These are phyloP conservation scores for Zostera marina DNA, from an alignment of 116 monocot genomes.

Conservation along the genomic window DNA sequence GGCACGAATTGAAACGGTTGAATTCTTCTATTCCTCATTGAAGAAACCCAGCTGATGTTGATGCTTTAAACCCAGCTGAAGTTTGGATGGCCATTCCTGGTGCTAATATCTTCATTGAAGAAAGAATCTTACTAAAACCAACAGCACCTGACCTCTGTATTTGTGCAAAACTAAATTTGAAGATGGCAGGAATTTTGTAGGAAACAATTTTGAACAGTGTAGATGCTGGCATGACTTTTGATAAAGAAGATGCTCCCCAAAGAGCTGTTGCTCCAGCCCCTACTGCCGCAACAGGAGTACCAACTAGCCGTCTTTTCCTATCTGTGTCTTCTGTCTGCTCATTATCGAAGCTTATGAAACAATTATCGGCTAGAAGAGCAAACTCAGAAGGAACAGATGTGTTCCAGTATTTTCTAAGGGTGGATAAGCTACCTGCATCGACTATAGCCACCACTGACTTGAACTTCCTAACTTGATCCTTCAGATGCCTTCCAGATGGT, in stretches of 20 bases:
- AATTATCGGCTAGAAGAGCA: constrained; percentile 23
- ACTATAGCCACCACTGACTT: constrained; percentile 74
- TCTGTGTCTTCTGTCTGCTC: constrained; percentile 14
- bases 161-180: constrained; percentile 44
- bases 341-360: constrained; percentile 15
- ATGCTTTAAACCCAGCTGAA: constrained; percentile 26
- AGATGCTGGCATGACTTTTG: constrained; percentile 57
- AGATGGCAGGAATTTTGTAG: constrained; percentile 40
- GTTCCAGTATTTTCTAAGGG: constrained; percentile 74
- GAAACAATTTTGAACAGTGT: constrained; percentile 56
- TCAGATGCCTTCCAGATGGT: too few species aligned
- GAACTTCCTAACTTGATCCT: constrained; percentile 37
- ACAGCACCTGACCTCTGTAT: constrained; percentile 48
- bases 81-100: constrained; percentile 30
- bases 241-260: constrained; percentile 65
- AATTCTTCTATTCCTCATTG: constrained; percentile 41
- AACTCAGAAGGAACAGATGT: constrained; percentile 45
- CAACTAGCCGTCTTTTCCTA: constrained; percentile 27
- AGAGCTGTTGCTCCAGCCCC: constrained; percentile 78
- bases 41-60: constrained; percentile 70
- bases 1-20: constrained; percentile 31
- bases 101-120: constrained; percentile 31
- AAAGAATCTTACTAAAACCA: constrained; percentile 47
- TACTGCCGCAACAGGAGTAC: constrained; percentile 56
- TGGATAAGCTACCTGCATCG: constrained; percentile 51